Conservation (phyloP, 345 rosid genomes). For the Populus alba region DNA sequence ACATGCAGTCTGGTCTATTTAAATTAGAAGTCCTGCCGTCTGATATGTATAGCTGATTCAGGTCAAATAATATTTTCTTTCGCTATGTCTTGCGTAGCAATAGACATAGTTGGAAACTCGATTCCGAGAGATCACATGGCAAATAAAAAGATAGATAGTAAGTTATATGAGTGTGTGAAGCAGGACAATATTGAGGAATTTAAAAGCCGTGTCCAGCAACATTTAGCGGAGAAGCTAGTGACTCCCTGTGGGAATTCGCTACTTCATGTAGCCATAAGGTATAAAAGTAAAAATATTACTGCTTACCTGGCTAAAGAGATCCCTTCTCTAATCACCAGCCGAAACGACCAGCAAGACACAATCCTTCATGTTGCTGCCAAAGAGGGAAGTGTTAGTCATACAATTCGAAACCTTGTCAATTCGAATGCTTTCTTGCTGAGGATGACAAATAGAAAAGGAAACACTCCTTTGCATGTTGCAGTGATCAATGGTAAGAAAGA, state of each 20-base stretch:
- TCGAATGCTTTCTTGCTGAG: neutral
- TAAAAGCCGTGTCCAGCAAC: no score
- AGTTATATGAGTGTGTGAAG: neutral
- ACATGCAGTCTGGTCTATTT: neutral
- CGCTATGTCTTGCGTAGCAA: neutral
- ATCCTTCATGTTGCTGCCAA: neutral
- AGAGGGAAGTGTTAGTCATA: neutral
- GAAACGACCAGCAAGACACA: no score
- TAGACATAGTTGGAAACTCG: neutral
- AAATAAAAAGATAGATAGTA: neutral
- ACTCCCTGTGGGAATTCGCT: neutral
- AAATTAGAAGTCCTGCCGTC: no score
- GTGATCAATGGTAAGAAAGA: neutral
- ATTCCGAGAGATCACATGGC: neutral
- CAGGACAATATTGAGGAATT: neutral
- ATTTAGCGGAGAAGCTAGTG: neutral
- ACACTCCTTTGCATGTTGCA: conserved; percentile 2
- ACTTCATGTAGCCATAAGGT: neutral
- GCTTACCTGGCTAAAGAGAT: neutral
- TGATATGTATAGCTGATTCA: no score
- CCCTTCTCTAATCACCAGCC: neutral
- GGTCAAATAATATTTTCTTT: no score
- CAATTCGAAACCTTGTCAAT: neutral
- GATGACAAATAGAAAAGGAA: neutral
- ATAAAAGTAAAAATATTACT: neutral